Percentiles rank a stretch among this genome's conserved stretches.
phyloP scores from a whole-genome alignment of 768 basidiomycete genomes.

The Cystobasidium tubakii region DNA sequence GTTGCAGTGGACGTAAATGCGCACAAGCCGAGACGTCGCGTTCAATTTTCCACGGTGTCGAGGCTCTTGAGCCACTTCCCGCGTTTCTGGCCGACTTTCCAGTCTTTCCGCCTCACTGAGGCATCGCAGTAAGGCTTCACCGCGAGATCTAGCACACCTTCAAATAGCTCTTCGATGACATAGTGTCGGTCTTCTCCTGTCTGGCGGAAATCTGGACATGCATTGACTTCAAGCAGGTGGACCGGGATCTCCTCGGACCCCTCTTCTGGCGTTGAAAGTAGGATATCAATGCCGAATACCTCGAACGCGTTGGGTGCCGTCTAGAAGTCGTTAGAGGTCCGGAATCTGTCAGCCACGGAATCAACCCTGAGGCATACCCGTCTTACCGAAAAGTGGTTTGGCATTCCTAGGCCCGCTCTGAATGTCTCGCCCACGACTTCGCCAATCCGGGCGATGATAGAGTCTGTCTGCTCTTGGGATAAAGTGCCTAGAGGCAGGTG shows the following conservation, averaged over 20 bases:
- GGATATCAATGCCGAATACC: constrained; percentile 87
- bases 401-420: constrained; percentile 70
- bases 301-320: constrained; percentile 87
- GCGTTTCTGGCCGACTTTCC: constrained; percentile 10
- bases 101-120: neutral
- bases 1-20: neutral
- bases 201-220: constrained; percentile 82
- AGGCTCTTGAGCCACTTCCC: constrained; percentile 25
- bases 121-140: constrained; percentile 36
- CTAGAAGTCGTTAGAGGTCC: constrained; percentile 53
- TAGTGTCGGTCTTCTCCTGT: constrained; percentile 54
- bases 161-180: constrained; percentile 38
- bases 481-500: constrained; percentile 44
- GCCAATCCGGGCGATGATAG: constrained; percentile 61
- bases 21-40: too few relatives aligned
- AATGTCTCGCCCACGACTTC: constrained; percentile 71
- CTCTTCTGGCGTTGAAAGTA: constrained; percentile 57
- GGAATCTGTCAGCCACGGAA: neutral
- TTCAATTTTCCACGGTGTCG: neutral
- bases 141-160: constrained; percentile 29
- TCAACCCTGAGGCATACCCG: too few relatives aligned
- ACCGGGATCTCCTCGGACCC: constrained; percentile 54
- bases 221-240: constrained; percentile 81
- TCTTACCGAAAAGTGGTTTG: constrained; percentile 76
- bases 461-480: constrained; percentile 52